Evolutionary conservation across 306 rosid genomes (phyloP).

Genomic region (Fragaria iinumae): DNA sequence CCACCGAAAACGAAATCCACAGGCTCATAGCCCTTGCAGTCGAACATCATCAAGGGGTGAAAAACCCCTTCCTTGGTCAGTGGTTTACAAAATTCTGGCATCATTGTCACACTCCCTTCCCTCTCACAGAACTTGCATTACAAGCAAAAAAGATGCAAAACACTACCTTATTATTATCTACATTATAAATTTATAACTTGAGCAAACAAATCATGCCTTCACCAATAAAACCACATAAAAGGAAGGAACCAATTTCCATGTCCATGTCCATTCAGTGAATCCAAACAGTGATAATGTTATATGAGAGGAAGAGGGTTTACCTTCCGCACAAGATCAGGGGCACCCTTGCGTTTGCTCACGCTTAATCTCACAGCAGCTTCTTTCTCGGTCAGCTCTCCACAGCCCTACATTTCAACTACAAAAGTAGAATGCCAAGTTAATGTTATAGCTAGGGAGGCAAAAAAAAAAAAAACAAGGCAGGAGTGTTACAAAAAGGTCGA

Average conservation of each 20-base stretch:
- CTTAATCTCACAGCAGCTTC: conserved; percentile 65
- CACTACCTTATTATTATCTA: not conserved
- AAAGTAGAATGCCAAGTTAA: not conserved
- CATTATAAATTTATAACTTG: not conserved
- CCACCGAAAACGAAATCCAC: conserved; percentile 45
- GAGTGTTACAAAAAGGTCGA: too few relatives aligned
- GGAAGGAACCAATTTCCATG: too few relatives aligned
- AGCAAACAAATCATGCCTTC: too few relatives aligned
- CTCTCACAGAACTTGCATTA: conserved; percentile 78
- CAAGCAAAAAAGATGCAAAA: conserved; percentile 11
- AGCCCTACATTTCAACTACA: conserved; percentile 73
- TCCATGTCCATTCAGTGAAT: too few relatives aligned
- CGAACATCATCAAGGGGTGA: conserved; percentile 74
- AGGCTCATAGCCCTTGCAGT: conserved; percentile 86
- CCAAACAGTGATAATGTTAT: too few relatives aligned
- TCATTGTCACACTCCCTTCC: conserved; percentile 81
- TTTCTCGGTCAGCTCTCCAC: conserved; percentile 74
- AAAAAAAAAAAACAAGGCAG: too few relatives aligned
- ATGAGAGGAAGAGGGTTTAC: conserved; percentile 22
- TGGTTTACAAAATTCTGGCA: conserved; percentile 60
- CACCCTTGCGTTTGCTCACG: conserved; percentile 57
- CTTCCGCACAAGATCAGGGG: conserved; percentile 77
- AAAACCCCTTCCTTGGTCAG: conserved; percentile 55
- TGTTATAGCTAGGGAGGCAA: not conserved
- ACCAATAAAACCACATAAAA: too few relatives aligned